phyloP scores from a whole-genome alignment of 441 rosid genomes.

The Croton laevigatus region DNA sequence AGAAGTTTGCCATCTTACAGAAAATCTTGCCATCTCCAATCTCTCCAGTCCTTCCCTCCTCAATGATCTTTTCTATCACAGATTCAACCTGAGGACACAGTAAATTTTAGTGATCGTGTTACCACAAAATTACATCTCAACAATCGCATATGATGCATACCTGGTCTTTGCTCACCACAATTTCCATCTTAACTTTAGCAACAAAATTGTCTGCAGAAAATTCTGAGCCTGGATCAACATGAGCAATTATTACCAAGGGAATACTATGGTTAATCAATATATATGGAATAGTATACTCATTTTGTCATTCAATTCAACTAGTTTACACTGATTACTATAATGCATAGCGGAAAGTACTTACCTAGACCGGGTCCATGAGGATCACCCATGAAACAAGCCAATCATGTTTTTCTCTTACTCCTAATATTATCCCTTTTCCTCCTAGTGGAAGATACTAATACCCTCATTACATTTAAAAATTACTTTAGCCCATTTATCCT shows the following conservation, averaged over 20 bases:
- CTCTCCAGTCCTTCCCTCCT: conserved; percentile 84
- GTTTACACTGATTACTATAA: conserved; percentile 9
- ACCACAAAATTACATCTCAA: conserved; percentile 1
- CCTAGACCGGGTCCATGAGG: too few species aligned
- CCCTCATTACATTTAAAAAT: too few species aligned
- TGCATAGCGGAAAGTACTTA: too few species aligned
- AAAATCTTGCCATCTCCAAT: conserved; percentile 95
- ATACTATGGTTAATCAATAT: neutral
- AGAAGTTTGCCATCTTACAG: conserved; percentile 36
- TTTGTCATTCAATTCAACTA: neutral
- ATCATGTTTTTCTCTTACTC: too few species aligned
- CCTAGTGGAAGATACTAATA: too few species aligned
- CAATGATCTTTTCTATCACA: conserved; percentile 66
- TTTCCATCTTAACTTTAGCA: conserved; percentile 86
- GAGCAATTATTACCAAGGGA: conserved; percentile 8
- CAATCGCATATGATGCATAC: conserved; percentile 30
- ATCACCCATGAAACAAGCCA: too few species aligned
- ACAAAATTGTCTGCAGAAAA: conserved; percentile 89
- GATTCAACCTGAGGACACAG: conserved; percentile 57
- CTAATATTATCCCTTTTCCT: too few species aligned
- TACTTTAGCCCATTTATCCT: too few species aligned
- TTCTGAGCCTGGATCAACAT: conserved; percentile 59
- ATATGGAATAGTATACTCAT: neutral
- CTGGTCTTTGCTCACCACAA: conserved; percentile 82
- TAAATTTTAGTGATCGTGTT: neutral